Conservation (phyloP, 129 eudicot species). For the Pittosporum tobira region DNA sequence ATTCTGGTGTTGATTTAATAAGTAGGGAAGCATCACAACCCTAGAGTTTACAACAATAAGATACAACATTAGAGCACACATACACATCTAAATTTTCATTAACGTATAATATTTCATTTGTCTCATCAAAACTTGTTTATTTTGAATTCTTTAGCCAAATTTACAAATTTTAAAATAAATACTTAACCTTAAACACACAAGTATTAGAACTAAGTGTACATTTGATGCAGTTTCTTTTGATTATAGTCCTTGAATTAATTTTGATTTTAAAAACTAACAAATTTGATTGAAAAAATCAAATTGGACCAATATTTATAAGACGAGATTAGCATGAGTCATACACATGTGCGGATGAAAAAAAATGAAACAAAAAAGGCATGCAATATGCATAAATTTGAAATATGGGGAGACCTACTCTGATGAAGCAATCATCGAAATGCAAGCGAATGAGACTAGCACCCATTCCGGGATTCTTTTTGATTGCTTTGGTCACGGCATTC, state of each 20-base stretch:
- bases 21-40: conserved; percentile 61
- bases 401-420: conserved; percentile 25
- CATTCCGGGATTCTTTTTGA: conserved; percentile 29
- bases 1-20: conserved; percentile 18
- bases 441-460: conserved; percentile 49
- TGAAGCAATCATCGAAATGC: conserved; percentile 53
- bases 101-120: background rate
- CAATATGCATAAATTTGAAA: background rate
- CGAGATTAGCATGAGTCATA: background rate
- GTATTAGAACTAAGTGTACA: background rate
- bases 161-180: too few relatives aligned
- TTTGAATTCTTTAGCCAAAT: too few relatives aligned
- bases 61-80: background rate
- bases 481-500: conserved; percentile 21
- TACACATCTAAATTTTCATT: background rate
- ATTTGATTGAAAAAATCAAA: too few relatives aligned
- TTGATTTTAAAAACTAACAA: too few relatives aligned
- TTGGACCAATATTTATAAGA: background rate
- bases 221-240: too few relatives aligned
- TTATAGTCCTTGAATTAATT: too few relatives aligned
- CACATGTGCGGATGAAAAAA: too few relatives aligned
- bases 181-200: too few relatives aligned
- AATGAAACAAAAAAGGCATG: background rate
- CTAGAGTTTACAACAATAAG: conserved; percentile 9
- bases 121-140: too few relatives aligned